These are phyloP conservation scores for Globomyces pollinis-pini DNA, from an alignment of 192 early-diverging fungal species.

Conservation along the genomic window DNA sequence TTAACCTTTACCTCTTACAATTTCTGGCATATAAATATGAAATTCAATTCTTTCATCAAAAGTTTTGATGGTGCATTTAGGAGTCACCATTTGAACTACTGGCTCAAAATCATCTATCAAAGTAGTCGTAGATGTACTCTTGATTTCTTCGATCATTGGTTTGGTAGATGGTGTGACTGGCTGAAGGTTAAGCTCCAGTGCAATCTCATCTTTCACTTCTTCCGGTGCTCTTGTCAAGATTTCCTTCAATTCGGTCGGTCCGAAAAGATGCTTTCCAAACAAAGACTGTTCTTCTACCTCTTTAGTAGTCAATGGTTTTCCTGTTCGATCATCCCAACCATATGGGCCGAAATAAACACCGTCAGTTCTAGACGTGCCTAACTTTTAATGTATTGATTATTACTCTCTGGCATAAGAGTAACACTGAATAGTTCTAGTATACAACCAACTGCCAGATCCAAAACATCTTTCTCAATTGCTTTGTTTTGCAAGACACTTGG, in stretches of 20 bases:
- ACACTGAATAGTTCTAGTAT: neutral
- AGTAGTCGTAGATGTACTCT: neutral
- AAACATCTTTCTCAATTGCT: neutral
- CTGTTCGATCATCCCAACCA: conserved; percentile 9
- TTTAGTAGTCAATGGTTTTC: neutral
- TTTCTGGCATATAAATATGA: neutral
- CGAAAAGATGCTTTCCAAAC: neutral
- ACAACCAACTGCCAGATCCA: neutral
- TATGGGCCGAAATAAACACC: conserved; percentile 6
- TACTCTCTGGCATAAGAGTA: neutral
- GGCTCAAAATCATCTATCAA: too few species aligned
- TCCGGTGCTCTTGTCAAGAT: neutral
- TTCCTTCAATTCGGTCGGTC: neutral
- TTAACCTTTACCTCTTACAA: neutral
- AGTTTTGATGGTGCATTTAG: neutral
- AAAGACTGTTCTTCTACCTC: neutral
- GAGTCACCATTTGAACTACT: too few species aligned
- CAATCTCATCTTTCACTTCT: neutral
- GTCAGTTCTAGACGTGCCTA: neutral
- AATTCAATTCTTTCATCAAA: neutral
- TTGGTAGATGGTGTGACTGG: neutral
- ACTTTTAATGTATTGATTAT: neutral
- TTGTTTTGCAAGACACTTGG: neutral
- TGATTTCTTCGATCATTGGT: neutral
- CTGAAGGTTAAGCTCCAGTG: neutral